Evolutionary conservation across 2,329 filamentous ascomycete genomes (phyloP), one percentile per base, ranked within the genome.

Genomic region (Pseudocercospora fuligena): DNA sequence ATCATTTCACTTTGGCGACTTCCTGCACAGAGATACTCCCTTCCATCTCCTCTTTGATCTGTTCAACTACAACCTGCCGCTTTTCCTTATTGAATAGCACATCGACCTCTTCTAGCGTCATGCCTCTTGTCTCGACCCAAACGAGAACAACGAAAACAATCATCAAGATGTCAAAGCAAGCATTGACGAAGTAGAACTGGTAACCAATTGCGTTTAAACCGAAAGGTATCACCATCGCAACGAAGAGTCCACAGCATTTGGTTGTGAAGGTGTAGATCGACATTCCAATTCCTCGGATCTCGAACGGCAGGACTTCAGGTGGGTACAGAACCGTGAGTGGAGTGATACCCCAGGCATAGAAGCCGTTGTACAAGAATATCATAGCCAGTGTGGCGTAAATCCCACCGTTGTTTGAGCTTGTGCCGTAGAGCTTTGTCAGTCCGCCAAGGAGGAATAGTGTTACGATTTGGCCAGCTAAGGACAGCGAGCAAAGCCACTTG

Each of bases 81-180:
- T 61, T 70, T 4, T 66, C 61, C 47, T 40, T 60, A 36, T 72
- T 66, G 31, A 79, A 79, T 21, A 78, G 57, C 60, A 76, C 72
- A 36, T 79, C 78, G 25, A 79, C 72, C 12, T 79, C 77, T 53
- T 79, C 78, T 12, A 79, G 69, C 0, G 76, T 77, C 68, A 78
- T 77, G 19, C 73, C 69, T 43, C 72, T 73, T 16, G 77, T 79
- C 29, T 70, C 70, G 3, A 58, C 33, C 61, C 61, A 63, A n/a
- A 47, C 29, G 27, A 63, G 54, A 9, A 29, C 21, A 11, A 58
- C 49, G 16, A 57, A 58, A 2, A 47, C 49, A 16, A 63, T 19
- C 51, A 63, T 56, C 49, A 58, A 23, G 12, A 58, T 46, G 25
- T 58, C 51, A 27, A 56, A 63, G 27, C 49, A 63, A 5, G 51